A percentile compares a stretch with the other conserved stretches of the same genome.
These are phyloP conservation scores for Bryoerythrophyllum caledonicum DNA, from an alignment of 225 moss, liverwort and hornwort genomes.

Conservation along the genomic window DNA sequence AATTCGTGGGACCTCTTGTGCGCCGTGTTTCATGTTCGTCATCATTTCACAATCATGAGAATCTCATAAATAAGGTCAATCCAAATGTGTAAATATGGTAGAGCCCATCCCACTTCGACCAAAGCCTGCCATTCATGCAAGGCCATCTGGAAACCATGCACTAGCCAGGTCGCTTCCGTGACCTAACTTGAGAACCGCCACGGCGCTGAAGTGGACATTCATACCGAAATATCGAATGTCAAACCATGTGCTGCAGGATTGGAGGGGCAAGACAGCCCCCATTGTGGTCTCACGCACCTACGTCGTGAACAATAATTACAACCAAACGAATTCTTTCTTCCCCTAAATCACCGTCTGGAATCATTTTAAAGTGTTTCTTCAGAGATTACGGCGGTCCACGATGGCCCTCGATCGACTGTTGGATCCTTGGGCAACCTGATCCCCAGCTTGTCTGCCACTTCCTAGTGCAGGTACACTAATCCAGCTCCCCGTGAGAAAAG, in stretches of 20 bases:
- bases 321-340: background rate
- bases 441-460: slow-evolving; percentile 39
- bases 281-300: slow-evolving; percentile 14
- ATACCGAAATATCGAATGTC: background rate
- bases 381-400: slow-evolving; percentile 2
- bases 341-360: slow-evolving; percentile 6
- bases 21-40: slow-evolving; percentile 8
- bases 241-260: slow-evolving; percentile 13
- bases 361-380: background rate
- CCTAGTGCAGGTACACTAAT: background rate
- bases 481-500: slow-evolving; percentile 28
- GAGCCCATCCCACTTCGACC: slow-evolving; percentile 2
- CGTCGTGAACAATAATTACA: slow-evolving; percentile 17
- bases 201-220: background rate
- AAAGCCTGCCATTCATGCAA: background rate
- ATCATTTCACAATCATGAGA: slow-evolving; percentile 43
- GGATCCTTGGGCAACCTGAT: slow-evolving; percentile 1
- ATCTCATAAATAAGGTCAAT: slow-evolving; percentile 25
- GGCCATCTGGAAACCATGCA: slow-evolving; percentile 31
- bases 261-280: slow-evolving; percentile 8
- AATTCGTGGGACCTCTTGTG: slow-evolving; percentile 25
- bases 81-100: background rate
- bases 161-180: background rate
- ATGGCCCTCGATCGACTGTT: background rate
- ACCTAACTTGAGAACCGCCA: background rate